phyloP scores from a whole-genome alignment of 2,329 filamentous ascomycete species.

The Cladorrhinum sp. region DNA sequence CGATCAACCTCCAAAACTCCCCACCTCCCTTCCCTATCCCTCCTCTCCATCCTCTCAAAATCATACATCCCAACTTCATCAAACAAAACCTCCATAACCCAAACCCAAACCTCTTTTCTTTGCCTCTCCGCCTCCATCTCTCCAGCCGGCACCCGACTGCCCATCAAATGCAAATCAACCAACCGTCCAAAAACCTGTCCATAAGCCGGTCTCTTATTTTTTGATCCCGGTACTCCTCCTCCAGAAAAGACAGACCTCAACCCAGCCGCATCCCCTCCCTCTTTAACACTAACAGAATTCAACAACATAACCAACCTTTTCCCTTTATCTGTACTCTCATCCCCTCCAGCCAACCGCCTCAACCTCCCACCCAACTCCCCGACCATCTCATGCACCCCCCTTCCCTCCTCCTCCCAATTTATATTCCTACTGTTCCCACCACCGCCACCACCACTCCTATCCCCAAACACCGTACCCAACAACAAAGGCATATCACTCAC shows the following conservation, averaged over 20 bases:
- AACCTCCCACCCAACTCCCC: background rate
- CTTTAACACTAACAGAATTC: constrained; percentile 39
- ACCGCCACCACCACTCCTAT: too few species aligned
- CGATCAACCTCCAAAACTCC: constrained; percentile 42
- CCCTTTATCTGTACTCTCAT: background rate
- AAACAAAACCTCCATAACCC: constrained; percentile 50
- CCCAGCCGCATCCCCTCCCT: background rate
- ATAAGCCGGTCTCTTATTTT: constrained; percentile 51
- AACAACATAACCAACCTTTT: constrained; percentile 49
- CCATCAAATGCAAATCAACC: constrained; percentile 53
- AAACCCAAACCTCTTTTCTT: constrained; percentile 31
- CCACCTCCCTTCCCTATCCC: constrained; percentile 53
- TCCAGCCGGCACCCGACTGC: constrained; percentile 41
- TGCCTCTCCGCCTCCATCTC: constrained; percentile 29
- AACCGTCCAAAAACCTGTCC: constrained; percentile 54
- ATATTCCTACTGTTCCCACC: too few species aligned
- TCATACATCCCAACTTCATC: constrained; percentile 46
- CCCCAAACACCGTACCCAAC: constrained; percentile 48
- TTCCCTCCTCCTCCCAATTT: background rate
- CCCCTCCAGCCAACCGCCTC: background rate
- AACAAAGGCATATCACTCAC: constrained; percentile 53
- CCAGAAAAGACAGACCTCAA: background rate
- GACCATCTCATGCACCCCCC: background rate
- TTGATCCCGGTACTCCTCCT: background rate
- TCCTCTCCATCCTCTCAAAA: constrained; percentile 27